These are phyloP conservation scores for Xylariales sp. DNA, from an alignment of 2,329 filamentous ascomycete genomes.

Conservation along the genomic window DNA sequence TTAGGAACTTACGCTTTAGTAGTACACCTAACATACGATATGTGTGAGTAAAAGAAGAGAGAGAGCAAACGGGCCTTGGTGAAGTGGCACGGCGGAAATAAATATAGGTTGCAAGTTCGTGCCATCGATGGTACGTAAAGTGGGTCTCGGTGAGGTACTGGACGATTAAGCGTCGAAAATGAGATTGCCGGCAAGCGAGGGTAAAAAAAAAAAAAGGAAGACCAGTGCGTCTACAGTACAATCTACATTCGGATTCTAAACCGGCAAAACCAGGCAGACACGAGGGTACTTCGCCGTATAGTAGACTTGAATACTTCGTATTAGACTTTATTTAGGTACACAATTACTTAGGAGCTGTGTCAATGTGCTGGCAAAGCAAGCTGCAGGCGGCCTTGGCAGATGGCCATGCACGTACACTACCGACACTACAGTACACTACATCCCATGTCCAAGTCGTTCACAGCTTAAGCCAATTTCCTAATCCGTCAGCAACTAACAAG, in stretches of 20 bases:
- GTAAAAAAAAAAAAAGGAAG: background rate
- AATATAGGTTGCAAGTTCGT: conserved; percentile 26
- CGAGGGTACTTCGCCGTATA: conserved; percentile 20
- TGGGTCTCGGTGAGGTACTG: conserved; percentile 40
- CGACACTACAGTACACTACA: conserved; percentile 15
- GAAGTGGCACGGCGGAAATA: conserved; percentile 21
- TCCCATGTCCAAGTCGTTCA: conserved; percentile 32
- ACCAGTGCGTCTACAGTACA: conserved; percentile 33
- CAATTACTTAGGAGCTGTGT: conserved; percentile 20
- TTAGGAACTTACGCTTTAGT: conserved; percentile 12
- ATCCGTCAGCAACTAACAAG: conserved; percentile 36
- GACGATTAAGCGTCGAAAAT: conserved; percentile 29
- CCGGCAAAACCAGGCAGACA: conserved; percentile 12
- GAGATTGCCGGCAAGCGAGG: conserved; percentile 22
- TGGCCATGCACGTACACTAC: conserved; percentile 37
- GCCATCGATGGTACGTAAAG: conserved; percentile 24
- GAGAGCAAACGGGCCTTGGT: background rate
- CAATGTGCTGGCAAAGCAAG: conserved; percentile 37
- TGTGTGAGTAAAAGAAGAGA: background rate
- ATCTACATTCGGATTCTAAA: conserved; percentile 25
- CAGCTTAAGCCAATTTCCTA: conserved; percentile 37
- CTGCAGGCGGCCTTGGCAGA: conserved; percentile 42
- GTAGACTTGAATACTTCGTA: conserved; percentile 18
- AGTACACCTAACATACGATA: too few species aligned
- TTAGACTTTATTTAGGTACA: conserved; percentile 14